Conservation (phyloP, 176 grass and related monocot genomes). For the Zizania latifolia region DNA sequence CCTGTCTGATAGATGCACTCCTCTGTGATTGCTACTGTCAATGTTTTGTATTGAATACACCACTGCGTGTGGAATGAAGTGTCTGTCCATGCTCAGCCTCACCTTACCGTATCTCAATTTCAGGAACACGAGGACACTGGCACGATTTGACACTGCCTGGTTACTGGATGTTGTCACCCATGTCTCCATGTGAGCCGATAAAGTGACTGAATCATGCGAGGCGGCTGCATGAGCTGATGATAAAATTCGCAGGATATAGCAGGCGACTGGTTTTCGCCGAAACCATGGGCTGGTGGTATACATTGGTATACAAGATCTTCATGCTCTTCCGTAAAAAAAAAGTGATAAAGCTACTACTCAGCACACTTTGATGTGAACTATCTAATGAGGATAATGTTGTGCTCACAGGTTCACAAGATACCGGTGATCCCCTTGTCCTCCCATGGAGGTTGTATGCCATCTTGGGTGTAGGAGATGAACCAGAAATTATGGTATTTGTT, state of each 20-base stretch:
- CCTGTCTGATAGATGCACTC: neutral
- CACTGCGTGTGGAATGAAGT: conserved; percentile 25
- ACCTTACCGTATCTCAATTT: neutral
- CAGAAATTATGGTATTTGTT: neutral
- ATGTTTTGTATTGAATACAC: neutral
- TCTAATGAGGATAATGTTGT: conserved; percentile 7
- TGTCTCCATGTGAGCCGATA: conserved; percentile 27
- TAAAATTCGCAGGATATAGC: neutral
- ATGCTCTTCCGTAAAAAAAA: neutral
- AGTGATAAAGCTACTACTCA: neutral
- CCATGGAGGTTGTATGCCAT: neutral
- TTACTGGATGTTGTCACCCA: neutral
- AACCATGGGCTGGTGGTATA: conserved; percentile 15
- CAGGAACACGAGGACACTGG: conserved; percentile 13
- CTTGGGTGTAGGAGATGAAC: no score
- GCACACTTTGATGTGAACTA: neutral
- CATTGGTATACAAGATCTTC: conserved; percentile 38
- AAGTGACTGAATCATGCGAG: neutral
- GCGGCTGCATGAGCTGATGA: neutral
- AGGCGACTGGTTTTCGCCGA: conserved; percentile 20
- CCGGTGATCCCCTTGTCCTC: conserved; percentile 21
- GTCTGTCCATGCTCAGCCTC: conserved; percentile 3
- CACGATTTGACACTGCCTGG: neutral
- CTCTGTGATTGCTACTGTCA: neutral
- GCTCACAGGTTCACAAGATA: conserved; percentile 25